phyloP scores from a whole-genome alignment of 2,329 filamentous ascomycete species.

The Stylonectria norvegica region DNA sequence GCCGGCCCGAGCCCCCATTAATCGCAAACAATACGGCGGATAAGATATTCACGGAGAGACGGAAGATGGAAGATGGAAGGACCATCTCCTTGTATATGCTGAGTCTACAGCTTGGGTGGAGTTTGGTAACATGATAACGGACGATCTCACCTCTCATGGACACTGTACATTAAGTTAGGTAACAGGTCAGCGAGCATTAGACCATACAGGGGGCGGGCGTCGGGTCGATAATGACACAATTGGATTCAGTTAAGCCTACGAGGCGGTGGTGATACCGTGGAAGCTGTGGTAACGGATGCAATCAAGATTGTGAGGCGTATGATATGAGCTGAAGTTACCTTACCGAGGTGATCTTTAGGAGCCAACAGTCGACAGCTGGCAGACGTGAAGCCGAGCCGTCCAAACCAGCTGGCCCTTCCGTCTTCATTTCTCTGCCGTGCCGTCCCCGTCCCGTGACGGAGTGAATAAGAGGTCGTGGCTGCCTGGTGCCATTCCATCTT shows the following conservation, averaged over 20 bases:
- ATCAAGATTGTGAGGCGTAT: too few relatives aligned
- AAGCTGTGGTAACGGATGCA: too few relatives aligned
- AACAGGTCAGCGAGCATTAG: constrained; percentile 44
- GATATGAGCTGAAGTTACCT: too few relatives aligned
- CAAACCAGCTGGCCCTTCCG: too few relatives aligned
- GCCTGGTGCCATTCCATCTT: too few relatives aligned
- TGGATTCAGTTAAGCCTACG: constrained; percentile 4
- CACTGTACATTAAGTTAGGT: constrained; percentile 49
- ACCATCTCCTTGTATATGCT: constrained; percentile 29
- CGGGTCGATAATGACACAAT: constrained; percentile 31
- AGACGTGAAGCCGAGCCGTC: too few relatives aligned
- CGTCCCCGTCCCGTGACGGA: too few relatives aligned
- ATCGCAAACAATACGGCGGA: constrained; percentile 13
- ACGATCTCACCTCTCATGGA: constrained; percentile 53
- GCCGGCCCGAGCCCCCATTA: constrained; percentile 16
- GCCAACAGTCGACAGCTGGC: too few relatives aligned
- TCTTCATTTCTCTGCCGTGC: too few relatives aligned
- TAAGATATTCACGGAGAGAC: constrained; percentile 8
- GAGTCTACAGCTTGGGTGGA: constrained; percentile 28
- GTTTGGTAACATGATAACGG: constrained; percentile 40
- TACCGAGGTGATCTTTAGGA: too few relatives aligned
- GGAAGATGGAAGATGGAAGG: constrained; percentile 14
- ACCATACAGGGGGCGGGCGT: constrained; percentile 37
- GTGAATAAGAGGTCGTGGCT: too few relatives aligned
- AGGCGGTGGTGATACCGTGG: neutral